Base-by-base conservation (phyloP, 2,329 filamentous ascomycete species). In the Aspergillus sp. region DNA sequence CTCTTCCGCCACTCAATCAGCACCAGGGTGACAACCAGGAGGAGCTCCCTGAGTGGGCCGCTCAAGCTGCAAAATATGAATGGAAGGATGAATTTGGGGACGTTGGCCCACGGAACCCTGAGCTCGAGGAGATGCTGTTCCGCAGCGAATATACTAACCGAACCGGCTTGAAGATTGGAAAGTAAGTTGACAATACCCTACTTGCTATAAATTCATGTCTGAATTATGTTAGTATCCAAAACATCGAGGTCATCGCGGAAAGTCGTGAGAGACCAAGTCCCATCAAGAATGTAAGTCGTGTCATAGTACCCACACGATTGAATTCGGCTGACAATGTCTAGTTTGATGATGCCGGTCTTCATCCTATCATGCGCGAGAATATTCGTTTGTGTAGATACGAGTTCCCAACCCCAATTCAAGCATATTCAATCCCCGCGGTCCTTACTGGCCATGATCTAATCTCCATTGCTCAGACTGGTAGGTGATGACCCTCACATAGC, bases 401-500 rank as follows among this genome's bases (percentile, higher is more conserved):
- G 0, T 71, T 78, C 0, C 92, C 93, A 0, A 98, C 95, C 0
- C 91, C 93, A 0, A 95, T 99, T 39, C 95, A 99, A 73, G 86
- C 87, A 19, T 97, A 91, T 74, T 88, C 87, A 4, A 86, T 98
- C 30, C 92, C 95, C 0, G 88, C 93, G 0, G 88, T 98, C 47
- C 78, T 91, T 21, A 80, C 84, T 53, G 90, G 90, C 1, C 82
- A 90, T 66, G 95, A 99, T 76, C 81, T 98, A 30, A 91, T 98
- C 66, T 93, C 89, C 2, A 87, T 95, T 69, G 92, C 95, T 8
- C 94, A 98, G 78, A 99, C 95, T 51, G 94, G 94, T 96, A 81
- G 76, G 85, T 78, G 9, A n/a, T 45, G 17, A 6, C 17, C 6
- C 8, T 7, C 48, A n/a, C 50, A 19, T 23, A 19, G 13, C 32